Percentiles rank a stretch among this genome's conserved stretches.
Conservation (phyloP, 805 yeast genomes). For the Wickerhamiella galacta region DNA sequence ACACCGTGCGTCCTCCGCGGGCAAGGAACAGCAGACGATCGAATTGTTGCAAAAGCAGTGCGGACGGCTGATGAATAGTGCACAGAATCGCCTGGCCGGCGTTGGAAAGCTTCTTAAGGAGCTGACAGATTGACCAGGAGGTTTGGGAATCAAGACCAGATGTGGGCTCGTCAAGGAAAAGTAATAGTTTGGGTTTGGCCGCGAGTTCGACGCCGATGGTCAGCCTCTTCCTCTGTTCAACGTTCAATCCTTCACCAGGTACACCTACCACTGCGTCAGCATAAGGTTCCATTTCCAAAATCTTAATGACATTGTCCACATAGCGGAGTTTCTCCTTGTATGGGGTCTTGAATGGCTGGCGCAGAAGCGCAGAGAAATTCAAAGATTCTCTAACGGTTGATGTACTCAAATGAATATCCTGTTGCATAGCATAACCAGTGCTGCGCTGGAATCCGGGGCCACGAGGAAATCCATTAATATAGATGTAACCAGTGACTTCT, state of each 20-base stretch:
- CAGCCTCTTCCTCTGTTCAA: conserved; percentile 43
- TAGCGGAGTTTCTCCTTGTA: conserved; percentile 40
- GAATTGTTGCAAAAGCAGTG: conserved; percentile 44
- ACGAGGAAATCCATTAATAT: conserved; percentile 46
- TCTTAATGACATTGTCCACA: conserved; percentile 44
- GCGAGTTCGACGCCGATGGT: conserved; percentile 53
- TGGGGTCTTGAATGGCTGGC: conserved; percentile 44
- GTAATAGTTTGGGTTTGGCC: conserved; percentile 41
- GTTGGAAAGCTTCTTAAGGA: conserved; percentile 43
- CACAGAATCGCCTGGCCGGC: conserved; percentile 55
- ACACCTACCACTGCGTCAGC: conserved; percentile 60
- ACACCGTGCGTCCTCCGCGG: conserved; percentile 59
- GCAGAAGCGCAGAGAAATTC: conserved; percentile 45
- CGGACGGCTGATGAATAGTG: conserved; percentile 60
- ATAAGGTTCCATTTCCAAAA: conserved; percentile 47
- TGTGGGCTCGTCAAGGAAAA: conserved; percentile 49
- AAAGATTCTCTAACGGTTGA: conserved; percentile 58
- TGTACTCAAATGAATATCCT: conserved; percentile 48
- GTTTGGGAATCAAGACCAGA: conserved; percentile 43
- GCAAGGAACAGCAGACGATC: conserved; percentile 46
- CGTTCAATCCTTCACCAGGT: conserved; percentile 49
- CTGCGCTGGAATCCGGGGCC: conserved; percentile 49
- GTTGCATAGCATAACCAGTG: conserved; percentile 64
- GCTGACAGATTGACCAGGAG: conserved; percentile 50
- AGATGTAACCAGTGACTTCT: conserved; percentile 48